Evolutionary conservation across 306 rosid species (phyloP), one percentile per base, ranked within the genome.

Genomic region (Cucurbita maxima): DNA sequence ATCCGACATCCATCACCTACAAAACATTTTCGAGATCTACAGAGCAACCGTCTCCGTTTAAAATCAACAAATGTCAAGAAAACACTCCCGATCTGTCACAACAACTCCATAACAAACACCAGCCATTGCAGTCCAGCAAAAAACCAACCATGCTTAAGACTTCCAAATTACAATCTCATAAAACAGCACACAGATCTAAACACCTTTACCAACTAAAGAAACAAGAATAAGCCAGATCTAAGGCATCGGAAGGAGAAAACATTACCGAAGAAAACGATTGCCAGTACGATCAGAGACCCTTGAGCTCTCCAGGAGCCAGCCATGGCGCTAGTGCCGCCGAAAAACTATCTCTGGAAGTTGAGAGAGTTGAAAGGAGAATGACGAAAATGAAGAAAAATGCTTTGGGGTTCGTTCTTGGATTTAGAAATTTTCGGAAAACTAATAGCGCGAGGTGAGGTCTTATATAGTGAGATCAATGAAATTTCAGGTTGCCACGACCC

Each of bases 181-280:
- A 0, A 22, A 45, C 11, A 68, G 45, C 0, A 14, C n/a, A 1
- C 40, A 80, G 89, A 85, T 86, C 87, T 77, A 25, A 71, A 18
- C 19, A 83, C 80, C 76, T 72, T 2, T 34, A 38, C 7, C 22
- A 44, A 45, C 20, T 40, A 67, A 18, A 53, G 6, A 10, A 52
- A 41, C 8, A n/a, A 75, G 12, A 50, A 10, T 22, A 3, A 43
- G 44, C 22, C 81, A 84, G 91, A 92, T 90, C 88, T 81, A 77
- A 71, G 61, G 3, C 19, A 37, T 2, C 13, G 56, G 56, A 69
- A 47, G 61, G 13, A 13, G 3, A 25, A 57, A 55, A 61, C 76
- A 75, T 81, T 68, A 90, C 98, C 98, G n/a, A 88, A 78, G 5
- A 81, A 72, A 19, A 93, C 75, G 68, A 93, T 87, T n/a, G 90